A percentile compares a stretch with the other conserved stretches of the same genome.
phyloP scores from a whole-genome alignment of 257 asterid genomes.

The Solanum chmielewskii region DNA sequence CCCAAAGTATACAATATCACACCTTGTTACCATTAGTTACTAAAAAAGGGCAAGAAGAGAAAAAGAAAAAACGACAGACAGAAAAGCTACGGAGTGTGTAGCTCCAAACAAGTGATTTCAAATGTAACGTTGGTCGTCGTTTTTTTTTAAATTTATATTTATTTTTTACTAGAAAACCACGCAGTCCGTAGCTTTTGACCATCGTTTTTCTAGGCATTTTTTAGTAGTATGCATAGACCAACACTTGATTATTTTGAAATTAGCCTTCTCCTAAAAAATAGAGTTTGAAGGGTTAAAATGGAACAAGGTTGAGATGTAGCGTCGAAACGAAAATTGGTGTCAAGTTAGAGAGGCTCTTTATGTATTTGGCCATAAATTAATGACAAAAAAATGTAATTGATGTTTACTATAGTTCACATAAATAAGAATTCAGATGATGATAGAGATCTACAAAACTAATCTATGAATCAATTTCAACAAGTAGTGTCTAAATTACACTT shows the following conservation, averaged over 20 bases:
- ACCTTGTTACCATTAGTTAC: neutral
- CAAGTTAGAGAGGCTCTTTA: neutral
- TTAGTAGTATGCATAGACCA: neutral
- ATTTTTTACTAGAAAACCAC: no score
- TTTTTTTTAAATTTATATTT: no score
- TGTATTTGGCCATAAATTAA: neutral
- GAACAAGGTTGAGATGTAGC: neutral
- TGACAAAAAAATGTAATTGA: neutral
- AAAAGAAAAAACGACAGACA: neutral
- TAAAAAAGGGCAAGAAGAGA: neutral
- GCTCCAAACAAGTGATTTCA: neutral
- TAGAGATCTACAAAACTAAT: neutral
- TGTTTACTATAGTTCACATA: neutral
- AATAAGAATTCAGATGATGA: neutral
- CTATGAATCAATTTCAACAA: neutral
- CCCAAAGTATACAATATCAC: neutral
- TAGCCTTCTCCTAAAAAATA: neutral
- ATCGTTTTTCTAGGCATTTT: neutral
- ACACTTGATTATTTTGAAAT: neutral
- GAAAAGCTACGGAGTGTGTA: neutral
- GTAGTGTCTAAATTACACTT: neutral
- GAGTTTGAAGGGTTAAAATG: neutral
- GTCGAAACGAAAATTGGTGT: neutral
- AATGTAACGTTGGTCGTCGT: no score
- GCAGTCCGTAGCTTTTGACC: neutral